Evolutionary conservation across 129 eudicot genomes (phyloP), one percentile per base, ranked within the genome.

Genomic region (Escallonia rubra): DNA sequence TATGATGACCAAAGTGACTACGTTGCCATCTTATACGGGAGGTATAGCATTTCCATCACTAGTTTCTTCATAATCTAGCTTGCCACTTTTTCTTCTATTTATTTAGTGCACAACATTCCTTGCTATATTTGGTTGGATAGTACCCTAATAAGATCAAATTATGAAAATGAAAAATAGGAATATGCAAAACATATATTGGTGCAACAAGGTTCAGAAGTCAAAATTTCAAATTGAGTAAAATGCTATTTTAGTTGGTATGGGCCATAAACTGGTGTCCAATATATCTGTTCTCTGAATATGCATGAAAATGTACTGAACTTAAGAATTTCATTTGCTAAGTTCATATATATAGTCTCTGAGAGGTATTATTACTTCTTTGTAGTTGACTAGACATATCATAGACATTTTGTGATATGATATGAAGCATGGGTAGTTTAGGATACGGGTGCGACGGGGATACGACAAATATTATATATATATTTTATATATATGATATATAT

Each of bases 11-110:
- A 89, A 89, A 87, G 87, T 93, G 63, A 82, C 54, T 55, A 89
- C 92, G 41, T 74, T 86, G 88, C 74, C 70, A 56, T 93, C 99
- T 55, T 93, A 93, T 73, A 93, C 99, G 9, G 99, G 99, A 93
- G 99, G 99, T 93, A 86, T 53, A 41, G 65, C 40, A 13, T 6
- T 16, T 57, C 23, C 57, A 46, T 62, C 60, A 10, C 9, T 9
- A 49, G 40, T 41, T 10, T 57, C 50, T 63, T 58, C 34, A 38
- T 66, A 41, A 15, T 23, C 41, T 61, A 7, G 9, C 13, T 59
- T 41, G 39, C 8, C 10, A 55, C 40, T 57, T 46, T 63, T 46
- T n/a, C 41, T 8, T 6, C 57, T 59, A 14, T 39, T 42, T 12
- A 7, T 74, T 51, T 41, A 57, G 71, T 60, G 62, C 43, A 48